Conservation (phyloP, 2,329 filamentous ascomycete genomes). For the Sarocladiaceae sp. region DNA sequence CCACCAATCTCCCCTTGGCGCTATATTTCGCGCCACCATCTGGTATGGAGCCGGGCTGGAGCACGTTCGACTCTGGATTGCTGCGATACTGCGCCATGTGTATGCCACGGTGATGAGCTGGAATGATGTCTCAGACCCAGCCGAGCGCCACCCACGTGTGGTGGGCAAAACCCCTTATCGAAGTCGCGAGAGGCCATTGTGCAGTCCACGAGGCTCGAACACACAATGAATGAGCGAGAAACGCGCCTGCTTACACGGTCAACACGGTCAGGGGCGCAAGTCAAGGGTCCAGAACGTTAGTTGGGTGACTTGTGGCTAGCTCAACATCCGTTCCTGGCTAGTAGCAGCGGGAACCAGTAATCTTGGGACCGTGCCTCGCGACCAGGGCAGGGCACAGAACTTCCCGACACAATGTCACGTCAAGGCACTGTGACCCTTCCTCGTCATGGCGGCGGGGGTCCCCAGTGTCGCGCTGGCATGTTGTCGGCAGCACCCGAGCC, state of each 20-base stretch:
- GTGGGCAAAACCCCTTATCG: background rate
- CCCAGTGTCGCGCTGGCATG: no score
- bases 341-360: no score
- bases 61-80: background rate
- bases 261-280: background rate
- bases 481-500: no score
- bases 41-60: conserved; percentile 1
- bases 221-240: no score
- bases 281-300: background rate
- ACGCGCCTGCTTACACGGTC: background rate
- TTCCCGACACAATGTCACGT: no score
- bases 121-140: background rate
- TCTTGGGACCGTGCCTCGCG: no score
- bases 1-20: conserved; percentile 3
- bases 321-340: background rate
- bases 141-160: background rate
- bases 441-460: no score
- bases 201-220: background rate
- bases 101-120: background rate
- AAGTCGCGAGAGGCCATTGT: background rate
- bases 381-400: no score
- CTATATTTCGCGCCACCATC: background rate
- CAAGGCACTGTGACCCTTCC: no score
- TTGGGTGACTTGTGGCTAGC: background rate
- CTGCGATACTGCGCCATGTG: conserved; percentile 1